These are phyloP conservation scores for Malus hybrid DNA, from an alignment of 331 rosid genomes.

Conservation along the genomic window DNA sequence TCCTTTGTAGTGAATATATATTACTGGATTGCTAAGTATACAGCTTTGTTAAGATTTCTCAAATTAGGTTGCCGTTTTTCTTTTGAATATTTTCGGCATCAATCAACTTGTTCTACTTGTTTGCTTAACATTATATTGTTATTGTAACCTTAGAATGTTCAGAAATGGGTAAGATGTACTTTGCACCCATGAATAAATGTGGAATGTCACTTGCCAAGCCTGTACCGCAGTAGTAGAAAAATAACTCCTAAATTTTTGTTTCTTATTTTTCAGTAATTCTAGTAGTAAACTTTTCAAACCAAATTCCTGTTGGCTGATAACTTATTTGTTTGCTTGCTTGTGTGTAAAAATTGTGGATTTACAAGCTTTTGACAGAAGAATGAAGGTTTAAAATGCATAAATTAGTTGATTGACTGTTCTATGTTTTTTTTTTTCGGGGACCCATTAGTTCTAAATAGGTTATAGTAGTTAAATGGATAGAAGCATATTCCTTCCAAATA, in stretches of 20 bases:
- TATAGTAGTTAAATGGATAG: no score
- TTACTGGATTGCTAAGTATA: background rate
- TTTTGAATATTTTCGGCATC: background rate
- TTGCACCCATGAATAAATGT: background rate
- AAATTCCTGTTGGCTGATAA: background rate
- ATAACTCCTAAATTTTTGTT: background rate
- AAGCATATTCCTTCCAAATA: no score
- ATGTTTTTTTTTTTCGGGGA: no score
- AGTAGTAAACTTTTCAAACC: background rate
- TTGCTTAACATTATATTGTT: background rate
- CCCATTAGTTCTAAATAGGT: background rate
- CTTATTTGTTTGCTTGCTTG: background rate
- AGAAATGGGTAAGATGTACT: background rate
- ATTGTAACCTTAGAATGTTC: background rate
- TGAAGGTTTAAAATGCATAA: no score
- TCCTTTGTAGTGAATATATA: background rate
- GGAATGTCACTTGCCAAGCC: background rate
- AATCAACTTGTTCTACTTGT: background rate
- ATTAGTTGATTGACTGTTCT: no score
- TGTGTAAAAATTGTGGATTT: no score
- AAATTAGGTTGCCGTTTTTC: background rate
- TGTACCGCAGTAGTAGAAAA: background rate
- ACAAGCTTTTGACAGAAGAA: no score
- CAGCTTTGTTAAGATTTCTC: background rate
- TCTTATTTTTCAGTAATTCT: no score